A percentile compares a stretch with the other conserved stretches of the same genome.
phyloP scores from a whole-genome alignment of 768 basidiomycete species.

The Xerocomus potaroensis region DNA sequence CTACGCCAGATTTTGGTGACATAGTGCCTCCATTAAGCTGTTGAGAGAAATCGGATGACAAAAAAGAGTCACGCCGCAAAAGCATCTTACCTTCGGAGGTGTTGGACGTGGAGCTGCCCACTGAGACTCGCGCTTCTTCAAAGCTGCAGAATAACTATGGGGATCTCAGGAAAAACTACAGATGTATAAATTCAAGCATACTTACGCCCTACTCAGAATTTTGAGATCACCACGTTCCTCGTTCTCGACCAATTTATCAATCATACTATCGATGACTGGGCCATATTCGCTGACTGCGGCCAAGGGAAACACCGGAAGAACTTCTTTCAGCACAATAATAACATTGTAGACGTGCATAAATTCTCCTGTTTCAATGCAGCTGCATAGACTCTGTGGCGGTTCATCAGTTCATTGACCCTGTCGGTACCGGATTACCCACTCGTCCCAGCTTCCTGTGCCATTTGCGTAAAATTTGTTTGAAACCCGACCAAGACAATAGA shows the following conservation, averaged over 20 bases:
- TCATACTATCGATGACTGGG: slow-evolving; percentile 48
- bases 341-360: slow-evolving; percentile 98
- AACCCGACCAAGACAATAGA: slow-evolving; percentile 64
- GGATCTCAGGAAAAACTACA: slow-evolving; percentile 4
- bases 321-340: slow-evolving; percentile 90
- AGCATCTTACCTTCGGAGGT: slow-evolving; percentile 31
- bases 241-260: slow-evolving; percentile 63
- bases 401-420: background rate
- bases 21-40: slow-evolving; percentile 26
- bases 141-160: slow-evolving; percentile 62
- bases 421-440: slow-evolving; percentile 40
- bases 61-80: background rate
- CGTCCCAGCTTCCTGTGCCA: slow-evolving; percentile 77
- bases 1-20: slow-evolving; percentile 25
- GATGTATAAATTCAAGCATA: slow-evolving; percentile 9
- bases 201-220: slow-evolving; percentile 73
- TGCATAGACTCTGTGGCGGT: slow-evolving; percentile 59
- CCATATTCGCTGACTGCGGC: slow-evolving; percentile 56
- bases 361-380: slow-evolving; percentile 80
- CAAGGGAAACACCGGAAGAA: slow-evolving; percentile 84
- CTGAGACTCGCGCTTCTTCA: slow-evolving; percentile 67
- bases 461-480: slow-evolving; percentile 70
- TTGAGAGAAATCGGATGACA: background rate
- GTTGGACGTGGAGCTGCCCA: slow-evolving; percentile 39
- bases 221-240: slow-evolving; percentile 85